phyloP scores from a whole-genome alignment of 1,284 basidiomycete species.

The Grifola frondosa region DNA sequence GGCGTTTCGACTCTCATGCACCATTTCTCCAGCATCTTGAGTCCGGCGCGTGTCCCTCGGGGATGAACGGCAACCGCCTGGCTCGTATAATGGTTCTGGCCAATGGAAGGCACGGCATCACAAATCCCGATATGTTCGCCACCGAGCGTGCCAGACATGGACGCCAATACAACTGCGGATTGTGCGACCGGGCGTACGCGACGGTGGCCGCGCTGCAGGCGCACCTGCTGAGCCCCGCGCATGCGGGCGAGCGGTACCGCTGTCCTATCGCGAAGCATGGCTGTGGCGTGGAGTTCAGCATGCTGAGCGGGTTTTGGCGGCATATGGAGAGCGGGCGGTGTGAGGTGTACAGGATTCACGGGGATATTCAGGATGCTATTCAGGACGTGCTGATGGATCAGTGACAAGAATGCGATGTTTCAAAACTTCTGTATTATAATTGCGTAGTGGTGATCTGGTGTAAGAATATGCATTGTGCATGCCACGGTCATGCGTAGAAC shows the following conservation, averaged over 20 bases:
- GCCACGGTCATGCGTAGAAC: too few relatives aligned
- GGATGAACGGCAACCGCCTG: too few relatives aligned
- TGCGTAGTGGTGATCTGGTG: too few relatives aligned
- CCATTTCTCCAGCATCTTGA: conserved; percentile 36
- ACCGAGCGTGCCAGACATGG: conserved; percentile 39
- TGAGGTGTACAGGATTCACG: conserved; percentile 25
- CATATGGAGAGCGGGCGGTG: conserved; percentile 35
- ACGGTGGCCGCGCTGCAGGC: conserved; percentile 18
- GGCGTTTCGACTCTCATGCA: conserved; percentile 29
- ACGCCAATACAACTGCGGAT: conserved; percentile 37
- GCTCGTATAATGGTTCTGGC: conserved; percentile 27
- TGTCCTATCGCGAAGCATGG: conserved; percentile 20
- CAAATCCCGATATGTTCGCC: conserved; percentile 30
- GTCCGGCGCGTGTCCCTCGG: conserved; percentile 30
- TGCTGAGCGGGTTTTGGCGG: conserved; percentile 31
- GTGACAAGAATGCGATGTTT: too few relatives aligned
- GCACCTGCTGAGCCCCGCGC: conserved; percentile 26
- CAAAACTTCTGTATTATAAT: too few relatives aligned
- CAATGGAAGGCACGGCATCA: conserved; percentile 31
- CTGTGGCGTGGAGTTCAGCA: conserved; percentile 27
- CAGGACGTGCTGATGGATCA: too few relatives aligned
- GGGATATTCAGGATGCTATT: conserved; percentile 21
- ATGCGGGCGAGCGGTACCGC: conserved; percentile 23
- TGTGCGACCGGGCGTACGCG: conserved; percentile 25
- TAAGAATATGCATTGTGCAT: too few relatives aligned